A percentile compares a stretch with the other conserved stretches of the same genome.
phyloP scores from a whole-genome alignment of 2,329 filamentous ascomycete genomes.

The Atkinsonella texensis region DNA sequence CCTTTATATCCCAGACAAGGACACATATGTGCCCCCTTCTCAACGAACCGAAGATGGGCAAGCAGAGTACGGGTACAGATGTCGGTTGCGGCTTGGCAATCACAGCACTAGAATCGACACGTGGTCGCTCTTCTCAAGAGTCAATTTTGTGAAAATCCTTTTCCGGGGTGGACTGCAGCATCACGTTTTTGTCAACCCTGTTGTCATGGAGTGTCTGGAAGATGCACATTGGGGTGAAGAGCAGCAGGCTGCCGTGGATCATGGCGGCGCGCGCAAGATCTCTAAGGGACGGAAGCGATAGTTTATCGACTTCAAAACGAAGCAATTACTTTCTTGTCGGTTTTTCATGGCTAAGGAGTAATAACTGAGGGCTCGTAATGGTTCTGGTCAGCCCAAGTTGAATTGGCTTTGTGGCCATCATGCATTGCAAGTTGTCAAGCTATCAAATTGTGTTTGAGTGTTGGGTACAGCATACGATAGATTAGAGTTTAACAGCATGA shows the following conservation, averaged over 20 bases:
- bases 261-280: conserved; percentile 4
- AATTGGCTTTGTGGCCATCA: no score
- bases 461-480: conserved; percentile 4
- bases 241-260: conserved; percentile 4
- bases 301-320: neutral
- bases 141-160: conserved; percentile 35
- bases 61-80: conserved; percentile 39
- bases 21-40: conserved; percentile 29
- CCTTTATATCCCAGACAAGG: conserved; percentile 24
- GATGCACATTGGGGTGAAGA: conserved; percentile 22
- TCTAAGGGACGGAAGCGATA: conserved; percentile 13
- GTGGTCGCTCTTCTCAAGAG: conserved; percentile 37
- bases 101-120: conserved; percentile 34
- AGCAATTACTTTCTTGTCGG: no score
- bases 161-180: conserved; percentile 33
- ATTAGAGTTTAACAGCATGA: neutral
- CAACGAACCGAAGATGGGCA: conserved; percentile 30
- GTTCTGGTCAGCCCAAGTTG: no score
- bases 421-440: no score
- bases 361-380: no score
- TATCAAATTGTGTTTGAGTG: no score
- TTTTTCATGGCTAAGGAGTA: no score
- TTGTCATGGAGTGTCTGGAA: conserved; percentile 26
- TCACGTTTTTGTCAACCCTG: conserved; percentile 26
- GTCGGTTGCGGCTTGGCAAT: conserved; percentile 36